Evolutionary conservation across 495 filamentous ascomycete species (phyloP).

Genomic region (Trichoderma asperelloides): DNA sequence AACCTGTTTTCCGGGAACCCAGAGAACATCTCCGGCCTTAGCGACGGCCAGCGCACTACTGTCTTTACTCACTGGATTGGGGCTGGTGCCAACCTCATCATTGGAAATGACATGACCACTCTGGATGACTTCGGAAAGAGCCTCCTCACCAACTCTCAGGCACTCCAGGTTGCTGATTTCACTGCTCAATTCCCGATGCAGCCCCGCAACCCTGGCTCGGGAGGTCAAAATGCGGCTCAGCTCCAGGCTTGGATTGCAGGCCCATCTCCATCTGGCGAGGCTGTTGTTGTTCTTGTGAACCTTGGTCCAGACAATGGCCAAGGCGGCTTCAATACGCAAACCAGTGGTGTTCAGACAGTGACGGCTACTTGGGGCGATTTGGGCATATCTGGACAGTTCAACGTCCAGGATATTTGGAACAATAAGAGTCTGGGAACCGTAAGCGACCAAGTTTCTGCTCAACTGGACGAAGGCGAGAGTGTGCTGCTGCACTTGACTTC

Average conservation of each 20-base stretch:
- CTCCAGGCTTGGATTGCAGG: slow-evolving; percentile 27
- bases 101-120: slow-evolving; percentile 22
- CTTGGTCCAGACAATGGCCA: not conserved
- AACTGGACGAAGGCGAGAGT: not conserved
- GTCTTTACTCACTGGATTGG: slow-evolving; percentile 25
- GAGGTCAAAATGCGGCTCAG: slow-evolving; percentile 16
- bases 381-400: not conserved
- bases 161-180: slow-evolving; percentile 17
- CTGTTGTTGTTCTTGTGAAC: not conserved
- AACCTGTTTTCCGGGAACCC: slow-evolving; percentile 20
- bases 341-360: not conserved
- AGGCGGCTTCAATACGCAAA: not conserved
- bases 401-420: not conserved
- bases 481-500: not conserved
- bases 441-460: not conserved
- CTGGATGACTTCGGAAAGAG: slow-evolving; percentile 18
- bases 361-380: not conserved
- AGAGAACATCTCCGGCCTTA: slow-evolving; percentile 18
- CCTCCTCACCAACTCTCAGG: slow-evolving; percentile 14
- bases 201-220: slow-evolving; percentile 16
- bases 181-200: slow-evolving; percentile 12
- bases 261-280: slow-evolving; percentile 10
- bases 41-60: slow-evolving; percentile 17
- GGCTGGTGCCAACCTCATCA: slow-evolving; percentile 23
- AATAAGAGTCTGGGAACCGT: not conserved